These are phyloP conservation scores for Cantharellus anzutake DNA, from an alignment of 768 basidiomycete genomes.

Conservation along the genomic window DNA sequence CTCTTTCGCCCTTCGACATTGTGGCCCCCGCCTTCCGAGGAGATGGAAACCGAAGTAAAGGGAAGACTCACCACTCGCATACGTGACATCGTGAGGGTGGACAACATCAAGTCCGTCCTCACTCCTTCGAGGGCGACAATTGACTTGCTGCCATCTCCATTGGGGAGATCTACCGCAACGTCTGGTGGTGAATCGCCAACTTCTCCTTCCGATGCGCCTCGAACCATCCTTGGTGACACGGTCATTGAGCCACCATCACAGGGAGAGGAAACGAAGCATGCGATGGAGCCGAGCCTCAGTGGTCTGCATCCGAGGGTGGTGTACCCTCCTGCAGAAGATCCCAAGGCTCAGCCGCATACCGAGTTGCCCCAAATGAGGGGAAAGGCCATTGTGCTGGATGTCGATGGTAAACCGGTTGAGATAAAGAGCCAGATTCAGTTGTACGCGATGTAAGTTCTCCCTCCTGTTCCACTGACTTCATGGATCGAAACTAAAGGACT, in stretches of 20 bases:
- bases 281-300: not conserved
- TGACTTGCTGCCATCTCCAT: too few relatives aligned
- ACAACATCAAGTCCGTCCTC: not conserved
- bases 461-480: not conserved
- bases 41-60: not conserved
- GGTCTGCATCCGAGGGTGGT: too few relatives aligned
- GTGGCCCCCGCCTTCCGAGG: conserved; percentile 31
- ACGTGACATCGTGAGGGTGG: not conserved
- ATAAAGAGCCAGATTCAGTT: conserved; percentile 57
- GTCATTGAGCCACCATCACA: not conserved
- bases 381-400: conserved; percentile 7
- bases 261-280: not conserved
- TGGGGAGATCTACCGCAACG: not conserved
- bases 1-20: conserved; percentile 51
- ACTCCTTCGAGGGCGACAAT: not conserved
- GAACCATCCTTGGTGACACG: not conserved
- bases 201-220: not conserved
- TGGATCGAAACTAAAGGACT: not conserved
- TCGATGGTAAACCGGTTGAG: conserved; percentile 18
- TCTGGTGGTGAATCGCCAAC: not conserved
- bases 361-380: not conserved
- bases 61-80: not conserved
- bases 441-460: conserved; percentile 43
- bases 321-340: not conserved
- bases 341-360: not conserved